Conservation (phyloP, 2,329 filamentous ascomycete species). For the Chrysosporium keratinophilum region DNA sequence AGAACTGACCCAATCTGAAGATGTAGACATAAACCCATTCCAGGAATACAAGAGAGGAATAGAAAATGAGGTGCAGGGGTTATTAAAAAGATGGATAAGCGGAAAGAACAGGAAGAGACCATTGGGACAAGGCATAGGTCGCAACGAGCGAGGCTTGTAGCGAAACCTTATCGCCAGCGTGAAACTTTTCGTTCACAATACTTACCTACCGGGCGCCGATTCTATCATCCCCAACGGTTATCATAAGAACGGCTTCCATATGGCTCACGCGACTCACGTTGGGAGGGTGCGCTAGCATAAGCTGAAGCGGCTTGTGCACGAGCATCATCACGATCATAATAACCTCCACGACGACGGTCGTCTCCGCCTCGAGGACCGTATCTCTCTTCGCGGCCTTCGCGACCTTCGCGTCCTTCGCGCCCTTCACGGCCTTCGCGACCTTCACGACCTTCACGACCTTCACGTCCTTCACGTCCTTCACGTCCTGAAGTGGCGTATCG, state of each 20-base stretch:
- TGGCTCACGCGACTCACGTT: conserved; percentile 29
- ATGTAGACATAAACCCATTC: conserved; percentile 29
- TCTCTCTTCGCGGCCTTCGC: conserved; percentile 29
- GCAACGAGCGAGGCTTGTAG: conserved; percentile 6
- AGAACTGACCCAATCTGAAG: conserved; percentile 23
- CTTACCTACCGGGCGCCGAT: conserved; percentile 34
- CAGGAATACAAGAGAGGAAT: conserved; percentile 26
- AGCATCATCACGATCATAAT: conserved; percentile 44
- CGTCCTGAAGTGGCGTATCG: conserved; percentile 43
- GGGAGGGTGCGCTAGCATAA: conserved; percentile 28
- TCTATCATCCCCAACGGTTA: conserved; percentile 30
- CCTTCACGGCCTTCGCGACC: conserved; percentile 38
- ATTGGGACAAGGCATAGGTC: conserved; percentile 1
- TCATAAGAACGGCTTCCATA: conserved; percentile 33
- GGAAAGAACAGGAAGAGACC: conserved; percentile 6
- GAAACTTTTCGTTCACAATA: conserved; percentile 6
- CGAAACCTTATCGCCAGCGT: conserved; percentile 1
- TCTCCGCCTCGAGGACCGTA: conserved; percentile 41
- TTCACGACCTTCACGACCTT: conserved; percentile 19
- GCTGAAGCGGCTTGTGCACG: conserved; percentile 37
- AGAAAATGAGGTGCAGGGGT: conserved; percentile 19
- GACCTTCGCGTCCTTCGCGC: conserved; percentile 27
- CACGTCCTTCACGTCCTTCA: too few relatives aligned
- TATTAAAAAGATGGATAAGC: conserved; percentile 10
- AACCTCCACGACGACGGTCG: conserved; percentile 39